Evolutionary conservation across 495 filamentous ascomycete genomes (phyloP).

Genomic region (Aspergillus coremiiformis): DNA sequence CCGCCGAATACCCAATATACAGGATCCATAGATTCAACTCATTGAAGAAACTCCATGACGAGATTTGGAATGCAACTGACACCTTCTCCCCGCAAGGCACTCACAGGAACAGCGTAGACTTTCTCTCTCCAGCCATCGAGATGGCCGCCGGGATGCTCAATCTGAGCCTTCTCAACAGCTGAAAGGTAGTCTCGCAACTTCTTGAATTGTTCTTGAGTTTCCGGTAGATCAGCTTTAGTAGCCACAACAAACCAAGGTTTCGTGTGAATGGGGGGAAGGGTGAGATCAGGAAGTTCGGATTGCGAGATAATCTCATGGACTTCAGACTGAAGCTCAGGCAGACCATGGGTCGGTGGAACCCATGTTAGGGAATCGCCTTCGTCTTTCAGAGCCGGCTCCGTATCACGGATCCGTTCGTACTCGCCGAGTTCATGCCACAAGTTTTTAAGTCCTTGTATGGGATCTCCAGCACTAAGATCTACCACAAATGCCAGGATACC

Average conservation of each 20-base stretch:
- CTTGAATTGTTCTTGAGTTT: conserved; percentile 69
- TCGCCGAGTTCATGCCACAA: conserved; percentile 85
- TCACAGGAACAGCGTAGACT: conserved; percentile 70
- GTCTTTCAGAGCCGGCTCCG: conserved; percentile 42
- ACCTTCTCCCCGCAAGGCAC: conserved; percentile 79
- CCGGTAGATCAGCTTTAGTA: conserved; percentile 82
- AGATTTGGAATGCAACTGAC: conserved; percentile 69
- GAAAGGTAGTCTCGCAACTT: conserved; percentile 60
- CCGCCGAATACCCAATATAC: no score
- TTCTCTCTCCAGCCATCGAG: conserved; percentile 58
- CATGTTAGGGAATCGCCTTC: conserved; percentile 36
- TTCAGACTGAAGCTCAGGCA: conserved; percentile 18
- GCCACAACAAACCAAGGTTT: conserved; percentile 98
- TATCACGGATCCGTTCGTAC: conserved; percentile 68
- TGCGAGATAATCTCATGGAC: neutral
- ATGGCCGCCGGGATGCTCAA: conserved; percentile 64
- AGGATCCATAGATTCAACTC: neutral
- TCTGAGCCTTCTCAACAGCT: conserved; percentile 47
- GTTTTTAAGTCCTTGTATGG: conserved; percentile 64
- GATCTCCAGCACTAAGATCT: conserved; percentile 73
- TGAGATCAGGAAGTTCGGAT: conserved; percentile 24
- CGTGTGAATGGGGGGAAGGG: conserved; percentile 58
- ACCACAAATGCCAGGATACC: conserved; percentile 89
- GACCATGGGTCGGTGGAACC: conserved; percentile 16
- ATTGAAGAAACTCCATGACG: conserved; percentile 65